Conservation (phyloP, 805 yeast genomes). For the Kockiozyma suomiensis region DNA sequence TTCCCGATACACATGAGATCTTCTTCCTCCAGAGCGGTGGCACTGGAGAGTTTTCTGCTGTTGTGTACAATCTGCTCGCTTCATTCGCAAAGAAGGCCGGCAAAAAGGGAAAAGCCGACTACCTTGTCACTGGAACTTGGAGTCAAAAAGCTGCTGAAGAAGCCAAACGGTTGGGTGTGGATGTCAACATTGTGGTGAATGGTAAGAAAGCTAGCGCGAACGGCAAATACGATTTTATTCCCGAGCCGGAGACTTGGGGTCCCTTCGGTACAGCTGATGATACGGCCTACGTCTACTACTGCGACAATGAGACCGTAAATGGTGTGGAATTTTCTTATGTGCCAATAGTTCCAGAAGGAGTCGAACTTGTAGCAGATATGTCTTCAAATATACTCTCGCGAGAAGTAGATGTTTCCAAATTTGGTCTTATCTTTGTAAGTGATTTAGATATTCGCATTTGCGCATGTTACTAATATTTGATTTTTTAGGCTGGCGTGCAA, state of each 20-base stretch:
- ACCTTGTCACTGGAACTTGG: constrained; percentile 93
- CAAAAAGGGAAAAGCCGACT: constrained; percentile 77
- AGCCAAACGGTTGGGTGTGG: constrained; percentile 79
- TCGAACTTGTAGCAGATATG: constrained; percentile 90
- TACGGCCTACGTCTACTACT: constrained; percentile 82
- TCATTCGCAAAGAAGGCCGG: constrained; percentile 71
- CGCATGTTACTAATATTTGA: neutral
- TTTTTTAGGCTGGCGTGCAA: constrained; percentile 83
- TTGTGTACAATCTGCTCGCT: constrained; percentile 80
- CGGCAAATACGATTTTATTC: constrained; percentile 69
- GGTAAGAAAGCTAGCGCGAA: constrained; percentile 52
- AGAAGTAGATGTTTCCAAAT: constrained; percentile 76
- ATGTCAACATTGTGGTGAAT: constrained; percentile 68
- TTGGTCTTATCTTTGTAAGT: constrained; percentile 70
- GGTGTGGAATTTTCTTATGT: constrained; percentile 81
- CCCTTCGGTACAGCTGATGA: constrained; percentile 56
- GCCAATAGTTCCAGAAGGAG: constrained; percentile 60
- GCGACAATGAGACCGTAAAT: constrained; percentile 97
- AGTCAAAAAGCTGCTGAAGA: constrained; percentile 85
- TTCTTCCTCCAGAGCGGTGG: constrained; percentile 98
- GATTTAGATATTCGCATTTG: neutral
- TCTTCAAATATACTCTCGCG: constrained; percentile 90
- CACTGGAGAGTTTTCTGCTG: constrained; percentile 89
- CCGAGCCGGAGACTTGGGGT: constrained; percentile 58
- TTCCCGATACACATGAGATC: constrained; percentile 93